These are phyloP conservation scores for Papiliotrema terrestris DNA, from an alignment of 1,284 basidiomycete species.

Conservation along the genomic window DNA sequence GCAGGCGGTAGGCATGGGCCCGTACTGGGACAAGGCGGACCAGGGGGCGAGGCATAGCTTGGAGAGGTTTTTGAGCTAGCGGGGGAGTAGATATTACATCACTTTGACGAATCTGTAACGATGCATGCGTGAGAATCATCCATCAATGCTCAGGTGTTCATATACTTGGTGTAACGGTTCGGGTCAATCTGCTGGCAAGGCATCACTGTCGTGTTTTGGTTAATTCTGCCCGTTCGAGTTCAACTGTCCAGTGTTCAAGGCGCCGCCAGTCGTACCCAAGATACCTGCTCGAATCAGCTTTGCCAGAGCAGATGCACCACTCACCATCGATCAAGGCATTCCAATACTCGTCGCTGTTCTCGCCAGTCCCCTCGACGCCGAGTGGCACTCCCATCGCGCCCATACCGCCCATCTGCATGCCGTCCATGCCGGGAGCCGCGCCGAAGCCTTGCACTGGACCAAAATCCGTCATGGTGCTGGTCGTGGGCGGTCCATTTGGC, in stretches of 20 bases:
- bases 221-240: background rate
- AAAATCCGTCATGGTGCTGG: background rate
- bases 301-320: conserved; percentile 9
- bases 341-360: conserved; percentile 49
- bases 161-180: too few species aligned
- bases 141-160: too few species aligned
- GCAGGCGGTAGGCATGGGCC: conserved; percentile 37
- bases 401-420: conserved; percentile 6
- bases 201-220: too few species aligned
- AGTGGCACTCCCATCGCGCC: background rate
- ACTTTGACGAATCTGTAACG: background rate
- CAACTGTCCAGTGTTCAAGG: background rate
- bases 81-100: background rate
- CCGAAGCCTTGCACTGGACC: background rate
- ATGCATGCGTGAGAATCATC: too few species aligned
- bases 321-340: conserved; percentile 48
- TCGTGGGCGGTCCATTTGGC: background rate
- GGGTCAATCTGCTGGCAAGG: too few species aligned
- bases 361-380: conserved; percentile 6
- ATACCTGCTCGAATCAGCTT: conserved; percentile 8
- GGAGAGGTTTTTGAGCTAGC: conserved; percentile 35
- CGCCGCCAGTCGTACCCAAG: conserved; percentile 10
- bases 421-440: background rate
- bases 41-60: conserved; percentile 38
- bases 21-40: conserved; percentile 49